Conservation (phyloP, 140 eudicot species). For the Anethum foeniculum region DNA sequence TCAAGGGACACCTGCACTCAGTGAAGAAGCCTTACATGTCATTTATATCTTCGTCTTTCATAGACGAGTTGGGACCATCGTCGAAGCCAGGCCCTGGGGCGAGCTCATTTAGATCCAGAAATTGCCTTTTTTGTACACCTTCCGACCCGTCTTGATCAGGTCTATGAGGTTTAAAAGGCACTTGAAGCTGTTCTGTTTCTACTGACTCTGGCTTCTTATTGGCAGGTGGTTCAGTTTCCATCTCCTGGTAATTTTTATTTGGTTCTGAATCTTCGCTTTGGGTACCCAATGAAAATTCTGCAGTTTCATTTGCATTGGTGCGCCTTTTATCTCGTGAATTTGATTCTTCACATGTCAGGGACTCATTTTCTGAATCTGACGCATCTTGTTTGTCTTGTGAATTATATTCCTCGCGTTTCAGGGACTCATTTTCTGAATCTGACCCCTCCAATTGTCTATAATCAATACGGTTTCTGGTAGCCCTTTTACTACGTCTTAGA, state of each 20-base stretch:
- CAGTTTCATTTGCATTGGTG: slow-evolving; percentile 32
- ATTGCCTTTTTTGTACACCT: slow-evolving; percentile 41
- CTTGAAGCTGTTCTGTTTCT: slow-evolving; percentile 31
- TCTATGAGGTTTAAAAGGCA: slow-evolving; percentile 29
- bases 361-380: slow-evolving; percentile 11
- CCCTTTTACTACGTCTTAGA: slow-evolving; percentile 71
- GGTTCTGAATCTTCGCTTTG: slow-evolving; percentile 46
- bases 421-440: slow-evolving; percentile 55
- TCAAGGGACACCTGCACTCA: background rate
- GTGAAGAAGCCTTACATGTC: slow-evolving; percentile 28
- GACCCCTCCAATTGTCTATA: slow-evolving; percentile 56
- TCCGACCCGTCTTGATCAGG: slow-evolving; percentile 40
- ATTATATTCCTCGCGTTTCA: slow-evolving; percentile 38
- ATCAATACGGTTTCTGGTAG: slow-evolving; percentile 55
- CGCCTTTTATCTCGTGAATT: slow-evolving; percentile 13
- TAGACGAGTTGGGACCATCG: slow-evolving; percentile 44
- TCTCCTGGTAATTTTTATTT: slow-evolving; percentile 28
- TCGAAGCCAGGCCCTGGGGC: slow-evolving; percentile 98
- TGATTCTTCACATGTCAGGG: background rate
- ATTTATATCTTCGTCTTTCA: slow-evolving; percentile 55
- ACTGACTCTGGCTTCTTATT: slow-evolving; percentile 31
- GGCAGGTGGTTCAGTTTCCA: slow-evolving; percentile 29
- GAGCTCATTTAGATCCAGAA: slow-evolving; percentile 90
- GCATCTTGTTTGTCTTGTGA: slow-evolving; percentile 13
- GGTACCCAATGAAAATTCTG: slow-evolving; percentile 49